phyloP scores from a whole-genome alignment of 257 asterid genomes.

The Nicotiana paniculata region DNA sequence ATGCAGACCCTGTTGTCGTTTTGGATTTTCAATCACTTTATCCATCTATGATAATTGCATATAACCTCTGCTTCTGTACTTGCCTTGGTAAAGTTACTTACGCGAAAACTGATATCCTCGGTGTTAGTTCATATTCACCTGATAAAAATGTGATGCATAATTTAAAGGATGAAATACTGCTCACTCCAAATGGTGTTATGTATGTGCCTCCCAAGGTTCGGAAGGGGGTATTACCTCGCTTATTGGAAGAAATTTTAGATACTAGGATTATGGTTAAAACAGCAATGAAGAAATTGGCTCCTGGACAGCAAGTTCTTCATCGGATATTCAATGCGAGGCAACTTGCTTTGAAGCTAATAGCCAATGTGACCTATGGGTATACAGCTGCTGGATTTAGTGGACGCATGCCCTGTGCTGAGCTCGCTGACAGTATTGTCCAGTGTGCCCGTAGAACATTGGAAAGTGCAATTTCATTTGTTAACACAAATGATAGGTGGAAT shows the following conservation, averaged over 20 bases:
- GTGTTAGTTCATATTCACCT: conserved; percentile 71
- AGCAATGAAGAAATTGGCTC: conserved; percentile 78
- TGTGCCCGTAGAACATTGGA: conserved; percentile 95
- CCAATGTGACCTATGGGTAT: conserved; percentile 96
- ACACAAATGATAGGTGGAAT: conserved; percentile 67
- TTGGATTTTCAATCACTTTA: conserved; percentile 96
- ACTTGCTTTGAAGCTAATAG: conserved; percentile 93
- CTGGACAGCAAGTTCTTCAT: conserved; percentile 67
- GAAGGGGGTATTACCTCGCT: conserved; percentile 82
- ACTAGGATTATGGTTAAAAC: conserved; percentile 96
- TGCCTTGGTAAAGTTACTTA: conserved; percentile 79
- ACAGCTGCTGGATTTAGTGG: conserved; percentile 99
- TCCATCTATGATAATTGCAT: conserved; percentile 95
- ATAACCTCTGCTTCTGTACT: conserved; percentile 90
- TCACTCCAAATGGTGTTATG: conserved; percentile 86
- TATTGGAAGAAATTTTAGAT: conserved; percentile 84
- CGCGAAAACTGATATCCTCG: conserved; percentile 47
- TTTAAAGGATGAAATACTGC: conserved; percentile 52
- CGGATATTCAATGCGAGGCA: conserved; percentile 90
- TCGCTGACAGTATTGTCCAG: conserved; percentile 96
- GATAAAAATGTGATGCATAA: conserved; percentile 40
- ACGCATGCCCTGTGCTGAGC: conserved; percentile 99
- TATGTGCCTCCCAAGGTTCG: conserved; percentile 73
- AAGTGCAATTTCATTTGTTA: conserved; percentile 76
- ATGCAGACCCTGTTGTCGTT: conserved; percentile 88